Conservation (phyloP, 106 monocot species). For the Vanilla planifolia region DNA sequence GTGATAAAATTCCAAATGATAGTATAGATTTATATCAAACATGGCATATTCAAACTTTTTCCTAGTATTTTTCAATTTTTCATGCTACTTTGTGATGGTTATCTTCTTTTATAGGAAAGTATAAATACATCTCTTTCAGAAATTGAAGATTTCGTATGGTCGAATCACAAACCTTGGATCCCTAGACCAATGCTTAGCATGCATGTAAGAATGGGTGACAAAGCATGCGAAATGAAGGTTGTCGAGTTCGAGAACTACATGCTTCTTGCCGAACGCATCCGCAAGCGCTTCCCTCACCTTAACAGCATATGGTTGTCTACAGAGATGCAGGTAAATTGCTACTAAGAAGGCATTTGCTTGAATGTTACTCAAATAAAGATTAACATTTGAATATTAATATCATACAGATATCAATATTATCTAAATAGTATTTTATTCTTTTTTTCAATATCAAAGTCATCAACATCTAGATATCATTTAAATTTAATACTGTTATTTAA, state of each 20-base stretch:
- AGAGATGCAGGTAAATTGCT: conserved; percentile 73
- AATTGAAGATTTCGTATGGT: conserved; percentile 73
- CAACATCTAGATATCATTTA: too few species aligned
- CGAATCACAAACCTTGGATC: conserved; percentile 59
- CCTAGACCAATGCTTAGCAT: conserved; percentile 77
- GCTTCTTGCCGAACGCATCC: conserved; percentile 52
- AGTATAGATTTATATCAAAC: too few species aligned
- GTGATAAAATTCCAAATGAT: too few species aligned
- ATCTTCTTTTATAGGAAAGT: conserved; percentile 32
- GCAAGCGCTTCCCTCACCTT: conserved; percentile 50
- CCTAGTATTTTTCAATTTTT: too few species aligned
- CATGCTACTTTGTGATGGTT: neutral
- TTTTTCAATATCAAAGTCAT: too few species aligned
- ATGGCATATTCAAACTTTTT: too few species aligned
- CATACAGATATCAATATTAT: neutral
- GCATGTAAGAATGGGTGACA: conserved; percentile 93
- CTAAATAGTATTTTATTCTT: too few species aligned
- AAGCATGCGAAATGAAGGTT: conserved; percentile 84
- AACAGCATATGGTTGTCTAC: conserved; percentile 80
- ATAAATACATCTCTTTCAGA: conserved; percentile 27
- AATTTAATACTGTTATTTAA: too few species aligned
- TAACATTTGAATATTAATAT: neutral
- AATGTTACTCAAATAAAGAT: too few species aligned
- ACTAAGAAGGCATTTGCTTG: neutral
- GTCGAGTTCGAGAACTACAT: conserved; percentile 74